phyloP scores from a whole-genome alignment of 352 stramenopile genomes.

The Globisporangium parvum region DNA sequence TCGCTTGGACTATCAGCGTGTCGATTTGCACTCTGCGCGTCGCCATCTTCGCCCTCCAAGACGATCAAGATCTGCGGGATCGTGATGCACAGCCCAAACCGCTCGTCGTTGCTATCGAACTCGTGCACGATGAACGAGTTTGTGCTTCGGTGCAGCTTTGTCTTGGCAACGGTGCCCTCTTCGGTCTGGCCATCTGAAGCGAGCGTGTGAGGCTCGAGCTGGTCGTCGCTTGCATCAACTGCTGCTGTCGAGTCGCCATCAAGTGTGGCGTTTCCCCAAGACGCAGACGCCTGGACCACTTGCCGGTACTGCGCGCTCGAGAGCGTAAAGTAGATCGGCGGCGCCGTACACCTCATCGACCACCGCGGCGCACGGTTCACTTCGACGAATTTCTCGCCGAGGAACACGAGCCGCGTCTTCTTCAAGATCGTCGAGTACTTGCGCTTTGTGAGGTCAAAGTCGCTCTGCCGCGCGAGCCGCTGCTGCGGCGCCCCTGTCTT shows the following conservation, averaged over 20 bases:
- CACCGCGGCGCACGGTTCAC: constrained; percentile 39
- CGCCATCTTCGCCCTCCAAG: constrained; percentile 42
- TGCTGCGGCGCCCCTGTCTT: constrained; percentile 1
- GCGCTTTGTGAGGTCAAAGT: constrained; percentile 29
- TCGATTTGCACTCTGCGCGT: not conserved
- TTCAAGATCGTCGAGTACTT: constrained; percentile 58
- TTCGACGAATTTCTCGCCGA: constrained; percentile 42
- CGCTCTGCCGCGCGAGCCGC: constrained; percentile 12
- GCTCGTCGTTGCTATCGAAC: constrained; percentile 63
- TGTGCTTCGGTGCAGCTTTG: constrained; percentile 5
- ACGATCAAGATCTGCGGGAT: constrained; percentile 65
- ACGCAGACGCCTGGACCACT: constrained; percentile 50
- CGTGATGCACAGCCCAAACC: constrained; percentile 48
- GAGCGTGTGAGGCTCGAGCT: not conserved
- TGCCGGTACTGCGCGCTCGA: constrained; percentile 64
- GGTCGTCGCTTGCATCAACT: not conserved
- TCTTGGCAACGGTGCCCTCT: not conserved
- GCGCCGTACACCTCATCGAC: constrained; percentile 54
- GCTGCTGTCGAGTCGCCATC: not conserved
- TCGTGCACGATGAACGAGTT: constrained; percentile 15
- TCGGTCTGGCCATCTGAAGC: not conserved
- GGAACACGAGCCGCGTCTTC: constrained; percentile 57
- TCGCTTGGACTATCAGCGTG: not conserved
- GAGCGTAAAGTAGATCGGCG: constrained; percentile 69
- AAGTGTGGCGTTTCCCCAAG: constrained; percentile 33